Base-by-base conservation (phyloP, 169 alveolate genomes). In the Babesia gibsoni region DNA sequence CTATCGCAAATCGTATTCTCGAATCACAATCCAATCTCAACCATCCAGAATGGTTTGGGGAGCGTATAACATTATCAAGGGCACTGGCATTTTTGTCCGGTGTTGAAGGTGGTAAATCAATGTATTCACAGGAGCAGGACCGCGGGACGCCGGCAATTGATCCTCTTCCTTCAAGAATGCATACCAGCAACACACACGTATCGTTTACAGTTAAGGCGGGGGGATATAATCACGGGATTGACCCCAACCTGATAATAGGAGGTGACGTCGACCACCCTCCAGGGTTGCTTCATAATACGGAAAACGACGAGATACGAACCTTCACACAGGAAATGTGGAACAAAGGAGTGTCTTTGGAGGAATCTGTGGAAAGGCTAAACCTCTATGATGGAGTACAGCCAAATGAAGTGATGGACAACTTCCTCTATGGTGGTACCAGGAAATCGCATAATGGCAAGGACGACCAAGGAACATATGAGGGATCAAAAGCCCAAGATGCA, bases 211-310 rank as follows among this genome's bases (percentile, higher is more conserved):
- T 12, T 3, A 54, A 39, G n/a, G 56, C 72, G 12, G 29, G 35
- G 67, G 65, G 73, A 0, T 35, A 23, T 23, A 46, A 56, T 32
- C 46, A 18, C 37, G 39, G 65, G 25, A 6, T 14, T 32, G 20
- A 33, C 0, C 29, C 46, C 2, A 59, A 67, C 16, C 4, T 30
- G 10, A 77, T 77, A 8, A 25, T 77, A 4, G 85, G 85, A 23
- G 85, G 85, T 27, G 68, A 67, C 30, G n/a, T 77, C 36, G 80
- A 77, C 35, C 43, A 46, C 2, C 75, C 80, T 3, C 85, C 85
- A 7, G 68, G 70, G 1, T 42, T 77, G 10, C 63, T 77, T 2
- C 69, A 65, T 30, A 45, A 25, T 37, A 39, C 70, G 4, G 79
- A 77, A 18, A 66, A 70, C 20, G 66, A 52, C 30, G 85, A 77